These are phyloP conservation scores for Panellus pusillus DNA, from an alignment of 768 basidiomycete species.

Conservation along the genomic window DNA sequence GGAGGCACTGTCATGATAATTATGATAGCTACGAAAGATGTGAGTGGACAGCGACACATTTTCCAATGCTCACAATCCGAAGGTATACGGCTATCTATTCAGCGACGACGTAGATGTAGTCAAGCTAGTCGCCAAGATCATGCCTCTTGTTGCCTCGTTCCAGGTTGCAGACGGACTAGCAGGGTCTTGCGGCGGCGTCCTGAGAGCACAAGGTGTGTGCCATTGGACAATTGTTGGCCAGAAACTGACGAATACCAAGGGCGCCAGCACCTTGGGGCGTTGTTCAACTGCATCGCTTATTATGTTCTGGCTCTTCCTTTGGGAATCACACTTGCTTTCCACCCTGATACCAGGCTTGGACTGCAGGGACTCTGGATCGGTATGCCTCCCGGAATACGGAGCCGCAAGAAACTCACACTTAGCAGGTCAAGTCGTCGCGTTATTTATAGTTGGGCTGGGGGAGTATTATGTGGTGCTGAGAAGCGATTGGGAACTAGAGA, in stretches of 20 bases:
- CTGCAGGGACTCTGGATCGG: conserved; percentile 84
- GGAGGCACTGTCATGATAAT: conserved; percentile 59
- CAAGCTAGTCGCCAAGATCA: conserved; percentile 58
- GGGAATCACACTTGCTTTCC: conserved; percentile 73
- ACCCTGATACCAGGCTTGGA: conserved; percentile 38
- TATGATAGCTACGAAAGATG: conserved; percentile 58
- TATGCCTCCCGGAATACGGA: conserved; percentile 28
- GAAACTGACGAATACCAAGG: conserved; percentile 29
- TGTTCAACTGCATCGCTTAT: conserved; percentile 76
- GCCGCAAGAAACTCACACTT: background rate
- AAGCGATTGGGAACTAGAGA: conserved; percentile 66
- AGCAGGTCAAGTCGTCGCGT: conserved; percentile 68
- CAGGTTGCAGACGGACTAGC: conserved; percentile 81
- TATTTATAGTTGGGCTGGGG: conserved; percentile 69
- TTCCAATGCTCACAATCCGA: background rate
- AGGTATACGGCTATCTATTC: conserved; percentile 70
- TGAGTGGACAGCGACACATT: conserved; percentile 28
- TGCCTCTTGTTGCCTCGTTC: conserved; percentile 75
- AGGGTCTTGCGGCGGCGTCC: conserved; percentile 65
- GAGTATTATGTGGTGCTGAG: conserved; percentile 63
- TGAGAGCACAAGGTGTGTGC: conserved; percentile 70
- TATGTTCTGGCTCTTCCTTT: conserved; percentile 79
- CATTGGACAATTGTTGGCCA: background rate
- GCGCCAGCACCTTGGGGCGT: conserved; percentile 73
- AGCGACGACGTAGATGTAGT: conserved; percentile 65